These are phyloP conservation scores for Mycothermus thermophilus DNA, from an alignment of 495 filamentous ascomycete species.

Conservation along the genomic window DNA sequence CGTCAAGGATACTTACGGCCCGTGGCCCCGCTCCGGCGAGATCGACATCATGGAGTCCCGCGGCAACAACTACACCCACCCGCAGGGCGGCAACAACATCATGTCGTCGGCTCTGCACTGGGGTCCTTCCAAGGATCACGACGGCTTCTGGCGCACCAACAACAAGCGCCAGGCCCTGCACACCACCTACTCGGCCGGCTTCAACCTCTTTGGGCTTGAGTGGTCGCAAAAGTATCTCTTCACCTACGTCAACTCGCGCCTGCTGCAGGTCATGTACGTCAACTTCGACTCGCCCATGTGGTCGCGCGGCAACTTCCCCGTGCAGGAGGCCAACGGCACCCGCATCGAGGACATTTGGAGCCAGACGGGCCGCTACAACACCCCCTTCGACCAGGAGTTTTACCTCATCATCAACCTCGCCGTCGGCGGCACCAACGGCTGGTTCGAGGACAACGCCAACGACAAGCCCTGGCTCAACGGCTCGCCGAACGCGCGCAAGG, in stretches of 20 bases:
- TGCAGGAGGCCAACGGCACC: conserved; percentile 54
- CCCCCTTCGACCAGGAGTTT: conserved; percentile 71
- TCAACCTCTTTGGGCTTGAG: conserved; percentile 67
- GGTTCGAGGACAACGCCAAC: conserved; percentile 57
- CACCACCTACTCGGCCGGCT: conserved; percentile 52
- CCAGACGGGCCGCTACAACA: conserved; percentile 43
- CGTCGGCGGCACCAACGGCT: conserved; percentile 73
- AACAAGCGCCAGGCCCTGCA: conserved; percentile 62
- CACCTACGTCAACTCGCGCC: conserved; percentile 67
- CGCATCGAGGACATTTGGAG: conserved; percentile 53
- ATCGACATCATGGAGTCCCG: conserved; percentile 72
- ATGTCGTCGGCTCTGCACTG: conserved; percentile 70
- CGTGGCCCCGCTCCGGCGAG: conserved; percentile 72
- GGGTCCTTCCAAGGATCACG: conserved; percentile 48
- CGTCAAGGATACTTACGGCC: conserved; percentile 52
- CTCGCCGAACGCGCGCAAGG: conserved; percentile 47
- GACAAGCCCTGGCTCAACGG: conserved; percentile 72
- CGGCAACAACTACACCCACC: conserved; percentile 64
- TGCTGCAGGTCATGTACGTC: conserved; percentile 66
- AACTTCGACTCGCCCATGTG: conserved; percentile 62
- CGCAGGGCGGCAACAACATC: conserved; percentile 68
- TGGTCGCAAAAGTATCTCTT: conserved; percentile 84
- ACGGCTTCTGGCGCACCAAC: conserved; percentile 67
- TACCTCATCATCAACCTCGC: conserved; percentile 73
- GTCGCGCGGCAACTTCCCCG: conserved; percentile 60